Conservation (phyloP, 441 rosid species). For the Erodium texanum region DNA sequence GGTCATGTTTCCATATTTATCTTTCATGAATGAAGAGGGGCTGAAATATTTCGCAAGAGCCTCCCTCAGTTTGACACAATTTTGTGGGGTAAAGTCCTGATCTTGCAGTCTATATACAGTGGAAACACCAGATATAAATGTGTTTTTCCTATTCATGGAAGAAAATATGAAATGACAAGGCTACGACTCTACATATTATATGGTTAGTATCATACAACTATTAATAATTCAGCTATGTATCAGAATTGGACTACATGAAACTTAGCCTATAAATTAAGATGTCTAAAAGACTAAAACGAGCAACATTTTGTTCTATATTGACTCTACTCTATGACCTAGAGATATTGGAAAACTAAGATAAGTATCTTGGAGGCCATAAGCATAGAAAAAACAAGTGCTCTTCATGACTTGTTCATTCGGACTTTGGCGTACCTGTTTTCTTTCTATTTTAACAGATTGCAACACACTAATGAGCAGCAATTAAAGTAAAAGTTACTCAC, state of each 20-base stretch:
- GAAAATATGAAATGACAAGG: no score
- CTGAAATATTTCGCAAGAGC: slow-evolving; percentile 40
- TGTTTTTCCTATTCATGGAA: no score
- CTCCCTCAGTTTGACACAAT: slow-evolving; percentile 30
- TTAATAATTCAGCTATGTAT: neutral
- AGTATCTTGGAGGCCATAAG: neutral
- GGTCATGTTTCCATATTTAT: slow-evolving; percentile 23
- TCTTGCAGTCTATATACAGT: slow-evolving; percentile 47
- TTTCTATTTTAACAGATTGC: neutral
- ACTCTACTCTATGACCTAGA: neutral
- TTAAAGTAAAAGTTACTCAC: slow-evolving; percentile 32
- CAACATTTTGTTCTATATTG: no score
- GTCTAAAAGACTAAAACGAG: no score
- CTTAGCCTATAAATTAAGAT: no score
- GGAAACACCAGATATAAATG: slow-evolving; percentile 8
- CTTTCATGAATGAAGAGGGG: slow-evolving; percentile 42
- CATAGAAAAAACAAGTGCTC: neutral
- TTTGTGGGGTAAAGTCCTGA: slow-evolving; percentile 36
- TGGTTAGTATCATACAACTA: neutral
- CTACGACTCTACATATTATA: neutral
- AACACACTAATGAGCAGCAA: neutral
- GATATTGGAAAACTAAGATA: no score
- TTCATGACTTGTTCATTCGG: neutral
- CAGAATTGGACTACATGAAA: no score
- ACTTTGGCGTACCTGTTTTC: neutral